Base-by-base conservation (phyloP, 371 early-diverging fungal genomes). In the Mucor indicus region DNA sequence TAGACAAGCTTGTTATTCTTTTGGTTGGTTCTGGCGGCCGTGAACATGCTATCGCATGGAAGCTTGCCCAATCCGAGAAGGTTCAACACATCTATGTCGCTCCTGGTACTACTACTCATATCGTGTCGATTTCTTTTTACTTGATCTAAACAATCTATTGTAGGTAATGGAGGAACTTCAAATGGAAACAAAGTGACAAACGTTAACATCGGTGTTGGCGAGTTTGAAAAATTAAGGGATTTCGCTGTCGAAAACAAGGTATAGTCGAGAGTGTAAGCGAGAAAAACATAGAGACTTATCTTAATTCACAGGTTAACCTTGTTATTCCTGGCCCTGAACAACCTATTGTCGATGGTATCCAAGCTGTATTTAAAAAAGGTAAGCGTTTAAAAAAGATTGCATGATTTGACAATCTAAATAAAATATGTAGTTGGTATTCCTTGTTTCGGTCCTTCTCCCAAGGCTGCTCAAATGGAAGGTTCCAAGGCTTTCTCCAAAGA, bases 401-500 rank as follows among this genome's bases (percentile, higher is more conserved):
- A 8, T 24, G n/a, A 24, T 23, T 5, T 13, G 44, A 20, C 2
- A 10, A 35, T 32, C 13, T 19, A 29, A 49, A 20, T 39, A 20
- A 22, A 49, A 19, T 11, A 23, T 13, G 11, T 54, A 90, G 97
- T 91, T 38, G 98, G 98, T 41, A 91, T 96, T 55, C 85, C 93
- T 8, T 89, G 89, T 60, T 97, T 98, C 56, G 98, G 96, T 7
- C 98, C 98, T 24, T 92, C 94, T 17, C 61, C 73, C 38, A 83
- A 82, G 55, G 98, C 98, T 20, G 93, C 97, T 38, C 77, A 72
- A 43, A 84, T 98, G 75, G 98, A 98, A 72, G 97, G 96, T 3
- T 96, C 96, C 54, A 98, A 98, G 79, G 91, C 96, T 9, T 98
- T 93, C 64, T 89, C 93, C 55, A 98, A 97, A 72, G 92, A 95